Conservation (phyloP, 768 basidiomycete species). For the Boletus tomentosulus region DNA sequence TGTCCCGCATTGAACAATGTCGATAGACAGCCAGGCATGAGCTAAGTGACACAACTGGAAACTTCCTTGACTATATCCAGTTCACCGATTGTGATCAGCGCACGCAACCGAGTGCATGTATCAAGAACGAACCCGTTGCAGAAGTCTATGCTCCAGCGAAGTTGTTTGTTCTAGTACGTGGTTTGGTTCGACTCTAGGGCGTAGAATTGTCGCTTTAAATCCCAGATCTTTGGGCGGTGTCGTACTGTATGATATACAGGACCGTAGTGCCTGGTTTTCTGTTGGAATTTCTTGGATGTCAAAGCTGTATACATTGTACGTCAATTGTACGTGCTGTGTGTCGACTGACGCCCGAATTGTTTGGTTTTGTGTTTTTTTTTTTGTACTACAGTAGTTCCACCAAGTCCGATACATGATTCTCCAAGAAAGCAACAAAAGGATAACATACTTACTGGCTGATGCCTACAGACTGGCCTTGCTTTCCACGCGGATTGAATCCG, state of each 20-base stretch:
- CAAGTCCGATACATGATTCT: neutral
- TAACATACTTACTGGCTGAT: neutral
- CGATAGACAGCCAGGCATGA: neutral
- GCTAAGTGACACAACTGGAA: neutral
- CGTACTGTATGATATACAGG: neutral
- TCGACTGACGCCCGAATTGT: neutral
- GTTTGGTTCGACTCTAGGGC: neutral
- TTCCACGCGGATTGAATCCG: conserved; percentile 9
- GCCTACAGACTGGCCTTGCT: rapidly evolving
- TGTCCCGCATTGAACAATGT: neutral
- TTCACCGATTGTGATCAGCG: neutral
- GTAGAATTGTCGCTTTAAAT: too few relatives aligned
- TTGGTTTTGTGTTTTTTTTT: neutral
- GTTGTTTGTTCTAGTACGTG: neutral
- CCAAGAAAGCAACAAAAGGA: neutral
- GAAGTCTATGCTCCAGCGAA: neutral
- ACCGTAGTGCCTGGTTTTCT: neutral
- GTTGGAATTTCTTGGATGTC: neutral
- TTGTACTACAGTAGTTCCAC: neutral
- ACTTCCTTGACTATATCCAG: neutral
- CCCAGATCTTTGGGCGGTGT: neutral
- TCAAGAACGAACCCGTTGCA: neutral
- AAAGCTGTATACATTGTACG: neutral
- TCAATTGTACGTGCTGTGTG: too few relatives aligned
- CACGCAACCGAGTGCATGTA: too few relatives aligned